phyloP scores from a whole-genome alignment of 805 yeast species.

The Saccharomycopsis amapae region DNA sequence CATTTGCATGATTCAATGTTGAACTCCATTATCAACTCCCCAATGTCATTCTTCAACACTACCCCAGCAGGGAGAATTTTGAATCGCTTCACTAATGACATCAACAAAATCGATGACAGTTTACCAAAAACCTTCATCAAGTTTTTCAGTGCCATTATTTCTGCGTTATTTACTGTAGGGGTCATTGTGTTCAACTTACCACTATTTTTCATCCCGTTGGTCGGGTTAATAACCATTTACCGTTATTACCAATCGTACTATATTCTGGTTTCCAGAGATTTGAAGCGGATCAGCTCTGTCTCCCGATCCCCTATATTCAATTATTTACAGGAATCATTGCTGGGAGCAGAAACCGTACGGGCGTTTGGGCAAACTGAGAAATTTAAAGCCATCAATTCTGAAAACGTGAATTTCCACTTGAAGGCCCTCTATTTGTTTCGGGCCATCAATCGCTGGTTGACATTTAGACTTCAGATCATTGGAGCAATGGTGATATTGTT shows the following conservation, averaged over 20 bases:
- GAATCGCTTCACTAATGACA: constrained; percentile 59
- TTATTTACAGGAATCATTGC: constrained; percentile 72
- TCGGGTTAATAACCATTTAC: constrained; percentile 44
- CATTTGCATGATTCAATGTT: constrained; percentile 56
- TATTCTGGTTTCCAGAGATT: constrained; percentile 63
- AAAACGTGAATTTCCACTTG: constrained; percentile 44
- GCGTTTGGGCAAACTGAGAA: constrained; percentile 64
- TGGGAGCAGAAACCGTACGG: constrained; percentile 68
- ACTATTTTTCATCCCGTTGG: constrained; percentile 40
- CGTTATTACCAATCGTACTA: constrained; percentile 66
- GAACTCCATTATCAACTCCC: constrained; percentile 43
- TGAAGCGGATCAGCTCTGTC: constrained; percentile 63
- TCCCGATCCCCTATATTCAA: constrained; percentile 74
- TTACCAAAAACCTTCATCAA: constrained; percentile 49
- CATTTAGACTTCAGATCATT: constrained; percentile 14
- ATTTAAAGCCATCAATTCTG: constrained; percentile 48
- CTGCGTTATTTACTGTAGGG: constrained; percentile 41
- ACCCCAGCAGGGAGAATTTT: constrained; percentile 63
- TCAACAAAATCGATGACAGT: constrained; percentile 47
- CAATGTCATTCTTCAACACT: constrained; percentile 62
- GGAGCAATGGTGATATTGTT: constrained; percentile 31
- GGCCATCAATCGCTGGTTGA: constrained; percentile 25
- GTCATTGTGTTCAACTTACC: constrained; percentile 52
- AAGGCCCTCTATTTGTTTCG: constrained; percentile 43
- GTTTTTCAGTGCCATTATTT: constrained; percentile 39